phyloP scores from a whole-genome alignment of 768 basidiomycete genomes.

The Tulasnella sp. region DNA sequence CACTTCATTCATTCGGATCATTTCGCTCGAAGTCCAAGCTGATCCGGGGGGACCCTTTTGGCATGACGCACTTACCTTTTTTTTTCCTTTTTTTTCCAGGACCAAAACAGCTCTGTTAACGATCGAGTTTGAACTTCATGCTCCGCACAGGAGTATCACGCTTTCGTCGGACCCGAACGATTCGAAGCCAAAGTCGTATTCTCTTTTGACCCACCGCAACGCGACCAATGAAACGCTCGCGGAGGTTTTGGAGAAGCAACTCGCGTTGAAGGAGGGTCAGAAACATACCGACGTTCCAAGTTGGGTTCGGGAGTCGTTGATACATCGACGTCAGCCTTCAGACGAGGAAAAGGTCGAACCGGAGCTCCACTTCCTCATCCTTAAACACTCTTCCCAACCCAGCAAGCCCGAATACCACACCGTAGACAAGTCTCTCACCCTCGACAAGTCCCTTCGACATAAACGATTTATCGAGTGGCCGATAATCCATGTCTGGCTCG shows the following conservation, averaged over 20 bases:
- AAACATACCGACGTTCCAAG: slow-evolving; percentile 33
- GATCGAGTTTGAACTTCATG: slow-evolving; percentile 62
- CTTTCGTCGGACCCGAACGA: slow-evolving; percentile 33
- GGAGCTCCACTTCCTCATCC: slow-evolving; percentile 53
- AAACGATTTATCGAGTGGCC: slow-evolving; percentile 79
- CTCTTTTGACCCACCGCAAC: slow-evolving; percentile 59
- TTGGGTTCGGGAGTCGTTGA: slow-evolving; percentile 52
- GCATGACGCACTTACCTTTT: not conserved
- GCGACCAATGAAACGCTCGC: slow-evolving; percentile 44
- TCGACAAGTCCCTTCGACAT: slow-evolving; percentile 45
- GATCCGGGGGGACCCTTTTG: too few relatives aligned
- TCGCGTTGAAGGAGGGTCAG: slow-evolving; percentile 36
- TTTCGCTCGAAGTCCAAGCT: too few relatives aligned
- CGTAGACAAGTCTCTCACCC: slow-evolving; percentile 44
- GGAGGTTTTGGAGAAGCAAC: slow-evolving; percentile 36
- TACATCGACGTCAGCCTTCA: slow-evolving; percentile 28
- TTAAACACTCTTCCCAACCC: slow-evolving; percentile 18
- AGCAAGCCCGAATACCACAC: slow-evolving; percentile 43
- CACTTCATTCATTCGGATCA: too few relatives aligned
- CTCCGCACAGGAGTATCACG: slow-evolving; percentile 39
- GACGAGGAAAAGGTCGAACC: slow-evolving; percentile 46
- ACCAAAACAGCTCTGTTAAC: slow-evolving; percentile 61
- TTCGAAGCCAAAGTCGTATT: slow-evolving; percentile 30
- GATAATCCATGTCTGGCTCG: slow-evolving; percentile 67
- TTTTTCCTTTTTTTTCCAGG: slow-evolving; percentile 34